Conservation (phyloP, 495 filamentous ascomycete genomes). For the Zalerion maritima region DNA sequence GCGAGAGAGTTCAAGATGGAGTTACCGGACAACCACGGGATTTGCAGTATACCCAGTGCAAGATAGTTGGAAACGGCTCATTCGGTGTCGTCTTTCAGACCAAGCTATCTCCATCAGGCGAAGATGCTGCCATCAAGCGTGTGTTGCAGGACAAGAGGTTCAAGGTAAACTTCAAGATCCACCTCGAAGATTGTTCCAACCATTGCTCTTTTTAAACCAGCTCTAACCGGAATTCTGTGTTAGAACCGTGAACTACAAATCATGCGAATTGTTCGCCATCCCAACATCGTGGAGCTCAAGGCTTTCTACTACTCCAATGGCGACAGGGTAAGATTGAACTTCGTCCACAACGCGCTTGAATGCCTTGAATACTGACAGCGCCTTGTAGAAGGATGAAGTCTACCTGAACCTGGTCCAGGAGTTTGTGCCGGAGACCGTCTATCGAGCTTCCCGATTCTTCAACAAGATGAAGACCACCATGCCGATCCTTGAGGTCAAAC, state of each 20-base stretch:
- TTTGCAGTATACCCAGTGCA: conserved; percentile 97
- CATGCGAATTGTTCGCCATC: conserved; percentile 97
- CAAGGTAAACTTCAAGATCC: conserved; percentile 52
- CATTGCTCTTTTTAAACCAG: conserved; percentile 1
- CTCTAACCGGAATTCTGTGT: not conserved
- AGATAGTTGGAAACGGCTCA: conserved; percentile 98
- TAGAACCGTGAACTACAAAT: conserved; percentile 98
- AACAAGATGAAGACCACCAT: conserved; percentile 99
- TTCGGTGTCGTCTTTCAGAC: conserved; percentile 99
- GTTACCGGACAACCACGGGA: conserved; percentile 90
- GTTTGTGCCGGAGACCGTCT: conserved; percentile 96
- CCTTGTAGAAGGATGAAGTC: conserved; percentile 84
- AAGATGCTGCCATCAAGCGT: conserved; percentile 97
- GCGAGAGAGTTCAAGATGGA: conserved; percentile 98
- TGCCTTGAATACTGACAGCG: conserved; percentile 6
- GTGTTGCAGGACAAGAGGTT: conserved; percentile 98
- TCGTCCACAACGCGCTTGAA: not conserved
- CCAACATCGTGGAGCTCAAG: conserved; percentile 97
- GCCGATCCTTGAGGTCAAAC: conserved; percentile 96
- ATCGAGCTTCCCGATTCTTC: conserved; percentile 96
- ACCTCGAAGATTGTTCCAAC: not conserved
- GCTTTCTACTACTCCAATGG: conserved; percentile 99
- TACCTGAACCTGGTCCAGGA: conserved; percentile 97
- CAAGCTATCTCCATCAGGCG: conserved; percentile 88
- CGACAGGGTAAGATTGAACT: conserved; percentile 60